Evolutionary conservation across 306 rosid genomes (phyloP), one percentile per base, ranked within the genome.

Genomic region (Erythrophleum fordii): DNA sequence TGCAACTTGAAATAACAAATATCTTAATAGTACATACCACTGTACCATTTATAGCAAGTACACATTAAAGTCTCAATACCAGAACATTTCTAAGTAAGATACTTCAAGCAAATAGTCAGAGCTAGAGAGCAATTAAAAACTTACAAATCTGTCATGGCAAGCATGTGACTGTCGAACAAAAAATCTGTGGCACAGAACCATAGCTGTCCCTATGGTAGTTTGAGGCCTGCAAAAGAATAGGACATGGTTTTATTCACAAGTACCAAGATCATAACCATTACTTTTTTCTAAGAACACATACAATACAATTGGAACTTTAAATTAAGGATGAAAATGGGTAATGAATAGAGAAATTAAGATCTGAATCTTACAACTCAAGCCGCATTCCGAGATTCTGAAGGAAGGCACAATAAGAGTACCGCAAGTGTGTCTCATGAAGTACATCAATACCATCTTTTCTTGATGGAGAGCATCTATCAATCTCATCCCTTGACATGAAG

Each of bases 101-200:
- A 65, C 26, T 53, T 28, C 6, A 76, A 65, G 29, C 39, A 65
- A 12, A 69, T 22, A 62, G 29, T 55, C 61, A 59, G 76, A 68
- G 60, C 39, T 14, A 84, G 52, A 82, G 45, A 55, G 72, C n/a
- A 61, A 69, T 25, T 37, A 16, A 49, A 56, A 44, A 89, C 98
- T 96, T 70, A 96, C 99, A 88, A 89, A 96, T 96, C 94, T 90
- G 79, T 96, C 99, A 66, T 96, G 98, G 84, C 88, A 93, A 78
- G 99, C 99, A 84, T 96, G 99, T 69, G 99, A 96, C 45, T 86
- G 77, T 17, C 98, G 92, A 83, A 90, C 90, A 69, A 96, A 96
- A 83, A 96, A 96, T 5, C 99, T 97, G 87, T 96, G 99, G 90
- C 98, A 93, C 68, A 96, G 88, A 83, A 96, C 97, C 98, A 91